These are phyloP conservation scores for Talaromyces proteolyticus DNA, from an alignment of 495 filamentous ascomycete genomes.

Conservation along the genomic window DNA sequence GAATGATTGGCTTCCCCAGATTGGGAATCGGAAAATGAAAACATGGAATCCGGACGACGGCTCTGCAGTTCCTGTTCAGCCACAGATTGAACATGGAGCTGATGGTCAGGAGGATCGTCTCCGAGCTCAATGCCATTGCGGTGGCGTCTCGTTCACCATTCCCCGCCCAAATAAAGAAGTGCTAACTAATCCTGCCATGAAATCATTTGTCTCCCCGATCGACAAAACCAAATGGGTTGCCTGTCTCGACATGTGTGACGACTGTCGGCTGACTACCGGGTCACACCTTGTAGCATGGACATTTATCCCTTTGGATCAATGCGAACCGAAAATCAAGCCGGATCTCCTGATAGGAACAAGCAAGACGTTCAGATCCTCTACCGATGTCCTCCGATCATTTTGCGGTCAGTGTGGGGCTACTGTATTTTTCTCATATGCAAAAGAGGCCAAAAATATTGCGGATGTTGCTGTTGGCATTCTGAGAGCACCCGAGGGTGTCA, in stretches of 20 bases:
- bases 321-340: constrained; percentile 1
- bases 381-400: constrained; percentile 42
- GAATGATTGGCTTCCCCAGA: constrained; percentile 22
- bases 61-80: background rate
- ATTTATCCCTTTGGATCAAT: constrained; percentile 22
- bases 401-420: constrained; percentile 47
- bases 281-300: constrained; percentile 42
- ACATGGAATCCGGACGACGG: constrained; percentile 11
- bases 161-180: constrained; percentile 23
- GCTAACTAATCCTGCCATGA: constrained; percentile 19
- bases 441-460: constrained; percentile 27
- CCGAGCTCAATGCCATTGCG: constrained; percentile 42
- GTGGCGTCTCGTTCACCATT: constrained; percentile 39
- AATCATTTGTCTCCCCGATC: constrained; percentile 33
- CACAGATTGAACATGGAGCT: background rate
- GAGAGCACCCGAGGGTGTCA: constrained; percentile 37
- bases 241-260: constrained; percentile 41
- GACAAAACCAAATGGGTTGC: constrained; percentile 33
- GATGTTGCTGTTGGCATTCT: constrained; percentile 47
- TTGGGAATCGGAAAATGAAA: constrained; percentile 17
- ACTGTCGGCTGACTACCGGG: constrained; percentile 42
- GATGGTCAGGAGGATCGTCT: constrained; percentile 12
- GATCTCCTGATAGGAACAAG: constrained; percentile 38
- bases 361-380: constrained; percentile 35
- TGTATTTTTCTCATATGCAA: constrained; percentile 40